phyloP scores from a whole-genome alignment of 2,329 filamentous ascomycete species.

The Moelleriella libera region DNA sequence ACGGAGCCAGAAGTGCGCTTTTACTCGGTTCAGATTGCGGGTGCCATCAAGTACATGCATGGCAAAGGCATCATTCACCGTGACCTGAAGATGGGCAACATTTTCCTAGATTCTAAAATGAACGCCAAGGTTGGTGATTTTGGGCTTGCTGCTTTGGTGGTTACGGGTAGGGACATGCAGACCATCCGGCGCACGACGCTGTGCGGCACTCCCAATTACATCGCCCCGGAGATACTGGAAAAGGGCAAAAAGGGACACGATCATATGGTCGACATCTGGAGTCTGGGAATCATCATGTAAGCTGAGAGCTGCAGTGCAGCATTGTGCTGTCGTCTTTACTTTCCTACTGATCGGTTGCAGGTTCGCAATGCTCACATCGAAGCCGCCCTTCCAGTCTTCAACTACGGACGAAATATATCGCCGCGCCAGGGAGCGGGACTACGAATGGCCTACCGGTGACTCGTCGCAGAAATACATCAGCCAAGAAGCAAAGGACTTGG shows the following conservation, averaged over 20 bases:
- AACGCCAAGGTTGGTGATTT: conserved; percentile 98
- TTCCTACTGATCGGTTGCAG: conserved; percentile 22
- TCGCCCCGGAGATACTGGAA: conserved; percentile 89
- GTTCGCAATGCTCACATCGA: conserved; percentile 93
- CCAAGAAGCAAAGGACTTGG: conserved; percentile 62
- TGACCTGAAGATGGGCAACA: conserved; percentile 95
- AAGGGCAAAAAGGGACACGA: conserved; percentile 92
- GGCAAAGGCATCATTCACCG: conserved; percentile 90
- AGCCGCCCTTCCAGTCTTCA: conserved; percentile 88
- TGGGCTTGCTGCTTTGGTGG: conserved; percentile 78
- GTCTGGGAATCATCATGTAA: conserved; percentile 89
- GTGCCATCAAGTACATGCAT: conserved; percentile 97
- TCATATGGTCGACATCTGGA: conserved; percentile 98
- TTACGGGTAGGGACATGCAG: conserved; percentile 82
- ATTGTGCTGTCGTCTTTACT: not conserved
- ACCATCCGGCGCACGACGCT: conserved; percentile 78
- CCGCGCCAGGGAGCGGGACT: conserved; percentile 56
- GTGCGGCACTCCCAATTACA: conserved; percentile 96
- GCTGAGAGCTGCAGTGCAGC: conserved; percentile 11
- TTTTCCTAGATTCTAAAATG: conserved; percentile 90
- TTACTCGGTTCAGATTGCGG: conserved; percentile 88
- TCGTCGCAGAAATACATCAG: conserved; percentile 57
- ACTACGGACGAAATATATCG: conserved; percentile 78
- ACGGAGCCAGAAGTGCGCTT: conserved; percentile 90
- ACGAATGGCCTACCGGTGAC: conserved; percentile 61